Conservation (phyloP, 2,329 filamentous ascomycete species). For the Pleoardoris graminearum region DNA sequence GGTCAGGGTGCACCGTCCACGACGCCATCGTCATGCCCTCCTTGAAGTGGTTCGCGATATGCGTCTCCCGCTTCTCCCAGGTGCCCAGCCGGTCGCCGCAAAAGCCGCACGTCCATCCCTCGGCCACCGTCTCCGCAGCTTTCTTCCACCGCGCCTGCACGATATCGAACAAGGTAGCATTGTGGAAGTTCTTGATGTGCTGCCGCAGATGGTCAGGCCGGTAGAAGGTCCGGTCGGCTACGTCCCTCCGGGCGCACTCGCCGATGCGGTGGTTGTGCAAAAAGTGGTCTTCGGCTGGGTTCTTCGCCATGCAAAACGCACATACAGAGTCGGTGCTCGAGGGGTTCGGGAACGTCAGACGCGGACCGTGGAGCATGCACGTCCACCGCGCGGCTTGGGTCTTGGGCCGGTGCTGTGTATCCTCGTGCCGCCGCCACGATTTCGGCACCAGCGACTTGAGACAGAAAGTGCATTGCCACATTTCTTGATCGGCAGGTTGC, state of each 20-base stretch:
- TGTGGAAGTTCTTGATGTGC: constrained; percentile 41
- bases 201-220: constrained; percentile 41
- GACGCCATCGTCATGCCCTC: constrained; percentile 34
- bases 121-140: constrained; percentile 14
- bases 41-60: constrained; percentile 41
- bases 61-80: constrained; percentile 37
- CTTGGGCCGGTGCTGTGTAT: constrained; percentile 42
- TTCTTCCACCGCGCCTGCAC: constrained; percentile 36
- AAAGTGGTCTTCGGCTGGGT: constrained; percentile 39
- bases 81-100: constrained; percentile 27
- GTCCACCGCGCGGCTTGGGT: constrained; percentile 34
- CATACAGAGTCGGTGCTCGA: constrained; percentile 20
- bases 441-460: constrained; percentile 32
- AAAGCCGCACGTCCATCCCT: constrained; percentile 39
- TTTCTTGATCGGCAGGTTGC: constrained; percentile 18
- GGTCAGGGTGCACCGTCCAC: constrained; percentile 22
- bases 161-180: constrained; percentile 24
- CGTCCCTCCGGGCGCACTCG: constrained; percentile 34
- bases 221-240: constrained; percentile 36
- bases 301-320: constrained; percentile 33
- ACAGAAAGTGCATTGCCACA: constrained; percentile 45
- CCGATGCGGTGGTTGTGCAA: constrained; percentile 30
- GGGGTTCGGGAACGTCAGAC: constrained; percentile 16
- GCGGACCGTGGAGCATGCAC: constrained; percentile 35
- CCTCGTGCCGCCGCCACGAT: constrained; percentile 44